These are phyloP conservation scores for Melampsora americana DNA, from an alignment of 1,284 basidiomycete species.

Conservation along the genomic window DNA sequence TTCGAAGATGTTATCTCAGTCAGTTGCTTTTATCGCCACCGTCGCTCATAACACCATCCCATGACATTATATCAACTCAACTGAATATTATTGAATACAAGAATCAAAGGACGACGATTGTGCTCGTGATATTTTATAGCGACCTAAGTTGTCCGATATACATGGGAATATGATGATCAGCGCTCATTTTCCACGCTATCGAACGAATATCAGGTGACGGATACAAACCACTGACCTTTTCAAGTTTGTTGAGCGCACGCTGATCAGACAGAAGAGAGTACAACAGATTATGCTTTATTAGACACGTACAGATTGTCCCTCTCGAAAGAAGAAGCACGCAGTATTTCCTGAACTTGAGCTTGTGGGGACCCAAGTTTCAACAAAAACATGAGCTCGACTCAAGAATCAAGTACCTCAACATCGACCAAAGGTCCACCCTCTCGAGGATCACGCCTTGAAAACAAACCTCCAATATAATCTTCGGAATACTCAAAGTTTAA, in stretches of 20 bases:
- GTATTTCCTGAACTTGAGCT: neutral
- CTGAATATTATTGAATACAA: constrained; percentile 44
- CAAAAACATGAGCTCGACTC: neutral
- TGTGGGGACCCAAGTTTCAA: neutral
- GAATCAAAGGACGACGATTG: constrained; percentile 23
- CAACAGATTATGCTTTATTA: neutral
- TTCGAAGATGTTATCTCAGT: neutral
- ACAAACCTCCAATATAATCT: constrained; percentile 43
- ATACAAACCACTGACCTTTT: constrained; percentile 27
- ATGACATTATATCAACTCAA: constrained; percentile 3
- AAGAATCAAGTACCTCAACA: constrained; percentile 29
- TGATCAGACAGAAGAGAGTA: neutral
- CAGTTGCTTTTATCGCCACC: neutral
- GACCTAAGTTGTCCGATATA: constrained; percentile 10
- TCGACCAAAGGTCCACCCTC: constrained; percentile 42
- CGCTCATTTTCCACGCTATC: neutral
- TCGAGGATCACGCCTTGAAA: constrained; percentile 38
- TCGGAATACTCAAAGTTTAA: constrained; percentile 43
- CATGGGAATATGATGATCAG: too few relatives aligned
- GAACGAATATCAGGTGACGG: neutral
- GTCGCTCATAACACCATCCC: neutral
- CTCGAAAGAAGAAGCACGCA: too few relatives aligned
- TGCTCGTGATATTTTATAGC: constrained; percentile 35
- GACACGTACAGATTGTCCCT: neutral
- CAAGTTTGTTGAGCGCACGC: constrained; percentile 41